A percentile compares a stretch with the other conserved stretches of the same genome.
Conservation (phyloP, 371 early-diverging fungal genomes). For the Cladochytrium tenue region DNA sequence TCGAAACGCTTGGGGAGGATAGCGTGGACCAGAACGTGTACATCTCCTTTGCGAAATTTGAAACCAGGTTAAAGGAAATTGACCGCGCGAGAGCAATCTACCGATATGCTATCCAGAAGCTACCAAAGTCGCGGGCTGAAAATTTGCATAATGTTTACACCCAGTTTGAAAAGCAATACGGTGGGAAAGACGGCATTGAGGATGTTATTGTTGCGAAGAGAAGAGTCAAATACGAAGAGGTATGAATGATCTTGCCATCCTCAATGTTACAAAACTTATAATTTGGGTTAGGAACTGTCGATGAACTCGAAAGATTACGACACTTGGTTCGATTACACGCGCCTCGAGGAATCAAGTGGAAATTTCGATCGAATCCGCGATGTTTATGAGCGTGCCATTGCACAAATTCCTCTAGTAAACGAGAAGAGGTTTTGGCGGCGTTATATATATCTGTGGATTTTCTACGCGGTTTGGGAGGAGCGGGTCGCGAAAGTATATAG, state of each 20-base stretch:
- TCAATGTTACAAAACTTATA: not conserved
- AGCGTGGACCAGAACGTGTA: slow-evolving; percentile 87
- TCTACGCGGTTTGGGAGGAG: slow-evolving; percentile 95
- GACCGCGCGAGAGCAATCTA: slow-evolving; percentile 95
- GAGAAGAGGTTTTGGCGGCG: slow-evolving; percentile 95
- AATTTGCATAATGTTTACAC: slow-evolving; percentile 89
- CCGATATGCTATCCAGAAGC: slow-evolving; percentile 86
- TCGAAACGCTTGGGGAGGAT: slow-evolving; percentile 86
- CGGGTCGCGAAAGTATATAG: slow-evolving; percentile 64
- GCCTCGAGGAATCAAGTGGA: slow-evolving; percentile 82
- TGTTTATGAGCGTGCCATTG: slow-evolving; percentile 93
- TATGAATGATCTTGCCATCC: slow-evolving; percentile 21
- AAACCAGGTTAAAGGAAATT: slow-evolving; percentile 82
- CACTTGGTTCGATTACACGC: slow-evolving; percentile 91
- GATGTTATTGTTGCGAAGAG: slow-evolving; percentile 85
- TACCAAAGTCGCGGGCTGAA: slow-evolving; percentile 78
- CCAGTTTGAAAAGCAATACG: slow-evolving; percentile 94
- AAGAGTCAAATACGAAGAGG: slow-evolving; percentile 85
- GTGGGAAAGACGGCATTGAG: slow-evolving; percentile 85
- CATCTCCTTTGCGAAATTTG: slow-evolving; percentile 94
- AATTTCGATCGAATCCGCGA: slow-evolving; percentile 79
- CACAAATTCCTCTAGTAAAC: slow-evolving; percentile 74
- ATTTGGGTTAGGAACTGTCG: slow-evolving; percentile 62
- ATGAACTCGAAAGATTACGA: slow-evolving; percentile 87
- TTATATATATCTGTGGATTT: slow-evolving; percentile 97